A percentile compares a stretch with the other conserved stretches of the same genome.
Evolutionary conservation across 129 eudicot species (phyloP).

Genomic region (Mikania micrantha): DNA sequence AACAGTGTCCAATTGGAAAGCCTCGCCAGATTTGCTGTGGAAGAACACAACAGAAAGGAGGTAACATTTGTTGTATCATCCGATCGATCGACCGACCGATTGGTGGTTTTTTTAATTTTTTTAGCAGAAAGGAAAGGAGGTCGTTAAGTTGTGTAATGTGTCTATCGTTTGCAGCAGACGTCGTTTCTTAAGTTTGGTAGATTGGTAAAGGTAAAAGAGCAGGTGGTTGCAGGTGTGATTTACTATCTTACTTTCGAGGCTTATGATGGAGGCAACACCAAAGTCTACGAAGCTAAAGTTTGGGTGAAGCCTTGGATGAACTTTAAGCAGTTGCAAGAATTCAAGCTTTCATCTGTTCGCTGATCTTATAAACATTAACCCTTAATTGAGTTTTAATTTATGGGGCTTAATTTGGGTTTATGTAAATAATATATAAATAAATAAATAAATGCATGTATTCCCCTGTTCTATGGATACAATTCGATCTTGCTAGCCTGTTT

Average conservation of each 20-base stretch:
- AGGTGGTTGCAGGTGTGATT: constrained; percentile 50
- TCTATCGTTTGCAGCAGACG: too few relatives aligned
- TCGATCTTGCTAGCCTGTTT: background rate
- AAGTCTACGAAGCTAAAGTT: constrained; percentile 44
- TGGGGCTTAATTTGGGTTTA: background rate
- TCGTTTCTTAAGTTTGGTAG: constrained; percentile 32
- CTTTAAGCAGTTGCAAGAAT: constrained; percentile 41
- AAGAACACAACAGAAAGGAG: constrained; percentile 64
- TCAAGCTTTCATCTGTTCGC: constrained; percentile 26
- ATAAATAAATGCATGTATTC: too few relatives aligned
- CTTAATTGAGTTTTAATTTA: constrained; percentile 9
- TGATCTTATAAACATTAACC: constrained; percentile 2
- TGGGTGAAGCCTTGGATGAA: constrained; percentile 62
- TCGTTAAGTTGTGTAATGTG: too few relatives aligned
- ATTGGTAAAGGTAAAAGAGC: constrained; percentile 40
- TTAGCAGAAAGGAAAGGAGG: too few relatives aligned
- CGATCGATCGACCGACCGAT: too few relatives aligned
- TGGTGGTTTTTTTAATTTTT: too few relatives aligned
- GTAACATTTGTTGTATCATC: too few relatives aligned
- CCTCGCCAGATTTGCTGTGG: constrained; percentile 74
- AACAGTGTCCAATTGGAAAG: constrained; percentile 38
- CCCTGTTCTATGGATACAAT: background rate
- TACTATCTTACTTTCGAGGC: constrained; percentile 48
- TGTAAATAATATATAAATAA: constrained; percentile 11
- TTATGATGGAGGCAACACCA: constrained; percentile 30